Percentiles rank a stretch among this genome's conserved stretches.
phyloP scores from a whole-genome alignment of 2,329 filamentous ascomycete species.

The Colletotrichum tamarilloi region DNA sequence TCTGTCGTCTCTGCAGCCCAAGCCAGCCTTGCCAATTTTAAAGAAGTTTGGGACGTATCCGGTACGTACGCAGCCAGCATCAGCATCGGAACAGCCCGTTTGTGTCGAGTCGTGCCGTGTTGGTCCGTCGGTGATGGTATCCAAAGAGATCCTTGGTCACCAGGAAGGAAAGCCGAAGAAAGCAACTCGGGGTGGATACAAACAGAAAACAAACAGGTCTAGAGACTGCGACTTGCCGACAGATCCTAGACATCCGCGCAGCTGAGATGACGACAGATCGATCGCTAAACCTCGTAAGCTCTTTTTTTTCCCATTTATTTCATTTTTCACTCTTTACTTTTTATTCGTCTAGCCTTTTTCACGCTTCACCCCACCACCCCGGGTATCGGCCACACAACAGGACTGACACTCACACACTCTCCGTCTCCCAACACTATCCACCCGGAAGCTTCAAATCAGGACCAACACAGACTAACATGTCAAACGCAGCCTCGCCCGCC shows the following conservation, averaged over 20 bases:
- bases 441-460: too few species aligned
- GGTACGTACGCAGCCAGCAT: neutral
- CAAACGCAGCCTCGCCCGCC: neutral
- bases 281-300: conserved; percentile 11
- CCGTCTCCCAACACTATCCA: neutral
- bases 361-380: neutral
- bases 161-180: neutral
- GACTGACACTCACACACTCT: neutral
- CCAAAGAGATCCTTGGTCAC: neutral
- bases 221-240: neutral
- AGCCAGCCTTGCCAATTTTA: neutral
- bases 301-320: neutral
- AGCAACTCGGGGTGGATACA: neutral
- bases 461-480: conserved; percentile 7
- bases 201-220: neutral
- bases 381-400: neutral
- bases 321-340: neutral
- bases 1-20: conserved; percentile 5
- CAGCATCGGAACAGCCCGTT: neutral
- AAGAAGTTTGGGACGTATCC: neutral
- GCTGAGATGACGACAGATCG: conserved; percentile 25
- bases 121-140: neutral
- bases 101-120: neutral
- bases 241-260: neutral
- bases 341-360: neutral